Evolutionary conservation across 139 green algal species (phyloP), one percentile per base, ranked within the genome.

Genomic region (Chlorella sp.): DNA sequence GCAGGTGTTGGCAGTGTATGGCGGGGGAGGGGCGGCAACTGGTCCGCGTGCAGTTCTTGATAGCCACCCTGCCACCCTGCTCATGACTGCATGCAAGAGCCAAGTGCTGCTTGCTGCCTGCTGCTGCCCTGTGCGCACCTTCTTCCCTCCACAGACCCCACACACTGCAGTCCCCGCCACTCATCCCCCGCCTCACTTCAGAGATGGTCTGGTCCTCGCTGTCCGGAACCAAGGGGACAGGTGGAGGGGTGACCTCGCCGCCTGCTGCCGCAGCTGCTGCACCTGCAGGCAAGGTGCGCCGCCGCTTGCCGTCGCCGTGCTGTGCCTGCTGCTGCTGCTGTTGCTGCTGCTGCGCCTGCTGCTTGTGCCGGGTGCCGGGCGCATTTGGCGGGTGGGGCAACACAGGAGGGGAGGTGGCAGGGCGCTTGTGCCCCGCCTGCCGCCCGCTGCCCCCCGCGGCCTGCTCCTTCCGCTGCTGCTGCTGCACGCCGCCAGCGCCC

Each of bases 151-250:
- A 5, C 48, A 16, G 48, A 57, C 48, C 48, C 5, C 48, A 57
- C 48, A 57, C 48, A 57, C 9, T 57, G 48, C 48, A 57, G 48
- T 57, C 48, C 48, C 48, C 9, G 7, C 9, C 48, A 57, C 48
- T 57, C 48, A 57, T 57, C 48, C 48, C 48, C 48, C 5, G 48
- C 82, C 57, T 1, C 83, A 81, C 84, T 68, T 89, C 85, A 5
- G 85, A 61, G 9, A 89, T 53, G 42, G 85, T 82, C n/a, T 89
- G 85, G n/a, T 89, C 85, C 71, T 89, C 85, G 48, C 85, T 89
- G 85, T 89, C 85, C 0, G n/a, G 66, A 4, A 81, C 32, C 39
- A 30, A 24, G 15, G 48, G 64, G 30, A 28, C 34, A 11, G 71
- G 69, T 21, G 71, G 69, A 7, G 85, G 85, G 3, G 85, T 83